Conservation (phyloP, 148 eudicot genomes). For the Rhododendron griersonianum region DNA sequence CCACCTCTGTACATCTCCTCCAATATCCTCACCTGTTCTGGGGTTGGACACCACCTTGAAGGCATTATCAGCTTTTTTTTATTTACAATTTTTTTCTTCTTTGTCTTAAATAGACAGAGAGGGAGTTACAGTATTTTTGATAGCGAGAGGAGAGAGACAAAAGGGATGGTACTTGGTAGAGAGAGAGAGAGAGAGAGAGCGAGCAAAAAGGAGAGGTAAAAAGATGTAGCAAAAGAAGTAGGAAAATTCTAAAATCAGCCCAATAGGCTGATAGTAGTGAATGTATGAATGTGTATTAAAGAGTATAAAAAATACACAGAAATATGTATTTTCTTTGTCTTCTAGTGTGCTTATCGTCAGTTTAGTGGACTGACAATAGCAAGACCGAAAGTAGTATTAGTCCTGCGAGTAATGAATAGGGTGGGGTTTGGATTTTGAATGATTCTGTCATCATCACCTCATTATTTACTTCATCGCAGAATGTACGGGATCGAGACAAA, state of each 20-base stretch:
- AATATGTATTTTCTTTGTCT: no score
- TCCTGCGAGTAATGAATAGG: no score
- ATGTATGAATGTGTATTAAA: no score
- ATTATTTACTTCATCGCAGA: neutral
- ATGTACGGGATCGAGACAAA: neutral
- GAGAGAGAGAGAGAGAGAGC: neutral
- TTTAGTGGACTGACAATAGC: no score
- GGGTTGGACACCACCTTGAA: slow-evolving; percentile 79
- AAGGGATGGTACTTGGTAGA: neutral
- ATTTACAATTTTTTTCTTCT: no score
- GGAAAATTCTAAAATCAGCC: no score
- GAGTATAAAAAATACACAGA: no score
- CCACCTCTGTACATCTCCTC: slow-evolving; percentile 80
- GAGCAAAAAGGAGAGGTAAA: no score
- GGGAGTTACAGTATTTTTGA: neutral
- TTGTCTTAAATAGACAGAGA: neutral
- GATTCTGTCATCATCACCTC: slow-evolving; percentile 11
- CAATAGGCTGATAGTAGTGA: no score
- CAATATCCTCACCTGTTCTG: slow-evolving; percentile 81
- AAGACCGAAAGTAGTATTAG: no score
- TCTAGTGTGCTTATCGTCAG: no score
- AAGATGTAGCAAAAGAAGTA: no score
- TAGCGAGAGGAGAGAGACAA: neutral
- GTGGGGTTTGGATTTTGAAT: neutral
- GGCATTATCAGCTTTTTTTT: slow-evolving; percentile 20